Evolutionary conservation across 495 filamentous ascomycete genomes (phyloP).

Genomic region (Sordaria brevicollis): DNA sequence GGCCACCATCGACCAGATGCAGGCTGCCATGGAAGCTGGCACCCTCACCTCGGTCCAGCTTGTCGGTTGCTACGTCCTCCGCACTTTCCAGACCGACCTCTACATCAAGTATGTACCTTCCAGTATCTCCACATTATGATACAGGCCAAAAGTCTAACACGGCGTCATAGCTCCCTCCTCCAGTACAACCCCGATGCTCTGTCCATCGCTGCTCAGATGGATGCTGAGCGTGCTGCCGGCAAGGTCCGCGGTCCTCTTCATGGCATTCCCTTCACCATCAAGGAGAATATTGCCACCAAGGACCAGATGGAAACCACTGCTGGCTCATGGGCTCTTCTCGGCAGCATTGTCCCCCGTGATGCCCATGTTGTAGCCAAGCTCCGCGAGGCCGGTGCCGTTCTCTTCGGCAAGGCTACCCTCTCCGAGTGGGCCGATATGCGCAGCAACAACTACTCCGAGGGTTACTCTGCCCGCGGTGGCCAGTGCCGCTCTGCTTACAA

Average conservation of each 20-base stretch:
- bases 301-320: conserved; percentile 38
- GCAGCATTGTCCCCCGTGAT: conserved; percentile 55
- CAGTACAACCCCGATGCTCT: conserved; percentile 54
- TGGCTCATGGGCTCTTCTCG: conserved; percentile 44
- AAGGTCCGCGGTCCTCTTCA: conserved; percentile 51
- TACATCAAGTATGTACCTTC: conserved; percentile 46
- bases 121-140: background rate
- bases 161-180: conserved; percentile 40
- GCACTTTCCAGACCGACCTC: conserved; percentile 42
- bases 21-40: conserved; percentile 24
- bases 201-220: conserved; percentile 40
- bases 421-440: conserved; percentile 68
- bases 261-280: conserved; percentile 64
- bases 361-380: conserved; percentile 50
- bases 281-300: conserved; percentile 41
- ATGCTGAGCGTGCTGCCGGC: conserved; percentile 46
- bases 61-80: conserved; percentile 40
- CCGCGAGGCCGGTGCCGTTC: conserved; percentile 53
- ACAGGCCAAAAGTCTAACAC: background rate
- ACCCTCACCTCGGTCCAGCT: conserved; percentile 37
- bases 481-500: conserved; percentile 60
- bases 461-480: conserved; percentile 55
- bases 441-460: conserved; percentile 59
- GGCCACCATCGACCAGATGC: conserved; percentile 33
- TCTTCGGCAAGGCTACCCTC: conserved; percentile 59